Evolutionary conservation across 169 alveolate genomes (phyloP).

Genomic region (Cyclospora cayetanensis): DNA sequence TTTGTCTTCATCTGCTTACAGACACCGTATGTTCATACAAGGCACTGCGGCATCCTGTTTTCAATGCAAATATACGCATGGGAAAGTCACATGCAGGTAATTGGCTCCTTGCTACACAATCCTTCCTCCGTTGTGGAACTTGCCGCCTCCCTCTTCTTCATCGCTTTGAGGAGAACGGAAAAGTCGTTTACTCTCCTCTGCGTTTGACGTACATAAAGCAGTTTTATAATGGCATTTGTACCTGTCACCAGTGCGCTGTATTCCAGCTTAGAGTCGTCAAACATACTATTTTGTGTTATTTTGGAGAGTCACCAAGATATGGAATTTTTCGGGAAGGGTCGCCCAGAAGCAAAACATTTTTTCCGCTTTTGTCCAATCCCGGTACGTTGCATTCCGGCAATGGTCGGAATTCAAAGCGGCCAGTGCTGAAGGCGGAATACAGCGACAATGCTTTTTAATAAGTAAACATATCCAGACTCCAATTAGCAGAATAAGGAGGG

Average conservation of each 20-base stretch:
- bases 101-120: too few relatives aligned
- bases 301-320: not conserved
- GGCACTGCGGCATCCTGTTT: too few relatives aligned
- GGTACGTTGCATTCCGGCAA: not conserved
- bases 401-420: conserved; percentile 45
- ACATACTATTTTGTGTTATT: too few relatives aligned
- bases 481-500: not conserved
- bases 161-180: conserved; percentile 24
- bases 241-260: too few relatives aligned
- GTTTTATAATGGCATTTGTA: too few relatives aligned
- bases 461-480: not conserved
- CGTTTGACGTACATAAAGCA: too few relatives aligned
- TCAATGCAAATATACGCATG: too few relatives aligned
- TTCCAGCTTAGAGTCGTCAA: too few relatives aligned
- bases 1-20: not conserved
- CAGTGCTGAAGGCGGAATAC: conserved; percentile 10
- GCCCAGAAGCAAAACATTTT: not conserved
- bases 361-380: not conserved
- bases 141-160: conserved; percentile 52
- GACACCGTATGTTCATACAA: not conserved
- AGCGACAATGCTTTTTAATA: not conserved
- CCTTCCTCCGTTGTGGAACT: too few relatives aligned
- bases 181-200: too few relatives aligned
- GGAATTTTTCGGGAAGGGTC: conserved; percentile 16
- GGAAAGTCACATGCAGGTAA: too few relatives aligned